These are phyloP conservation scores for Croton setiger DNA, from an alignment of 441 rosid species.

Conservation along the genomic window DNA sequence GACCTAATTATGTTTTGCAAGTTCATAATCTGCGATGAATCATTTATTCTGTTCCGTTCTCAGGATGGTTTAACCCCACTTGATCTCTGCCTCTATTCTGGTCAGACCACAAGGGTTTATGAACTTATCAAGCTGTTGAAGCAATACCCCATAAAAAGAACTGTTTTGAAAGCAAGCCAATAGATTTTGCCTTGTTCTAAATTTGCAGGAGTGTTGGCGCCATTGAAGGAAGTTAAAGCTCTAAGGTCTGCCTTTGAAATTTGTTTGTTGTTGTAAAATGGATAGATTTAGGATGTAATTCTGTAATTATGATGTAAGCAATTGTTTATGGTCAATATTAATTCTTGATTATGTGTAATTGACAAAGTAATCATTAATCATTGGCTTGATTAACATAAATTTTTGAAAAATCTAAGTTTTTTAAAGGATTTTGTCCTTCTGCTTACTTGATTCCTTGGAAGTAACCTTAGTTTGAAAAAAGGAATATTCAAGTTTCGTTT, in stretches of 20 bases:
- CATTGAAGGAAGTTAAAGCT: neutral
- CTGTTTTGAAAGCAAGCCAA: neutral
- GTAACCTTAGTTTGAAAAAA: no score
- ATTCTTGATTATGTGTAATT: no score
- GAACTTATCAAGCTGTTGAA: slow-evolving; percentile 75
- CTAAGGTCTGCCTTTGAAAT: neutral
- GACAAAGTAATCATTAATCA: no score
- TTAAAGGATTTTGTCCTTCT: no score
- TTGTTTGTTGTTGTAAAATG: neutral
- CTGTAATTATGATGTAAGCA: neutral
- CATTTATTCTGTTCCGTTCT: neutral
- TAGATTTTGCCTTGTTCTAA: slow-evolving; percentile 1
- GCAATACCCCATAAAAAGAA: slow-evolving; percentile 40
- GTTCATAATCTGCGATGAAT: neutral
- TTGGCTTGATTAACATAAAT: no score
- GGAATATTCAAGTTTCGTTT: no score
- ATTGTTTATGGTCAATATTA: neutral
- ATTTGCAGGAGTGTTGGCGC: neutral
- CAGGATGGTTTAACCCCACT: slow-evolving; percentile 87
- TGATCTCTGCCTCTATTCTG: slow-evolving; percentile 71
- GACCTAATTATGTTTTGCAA: neutral
- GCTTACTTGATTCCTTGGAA: no score
- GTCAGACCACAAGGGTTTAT: slow-evolving; percentile 53
- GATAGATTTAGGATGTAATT: neutral
- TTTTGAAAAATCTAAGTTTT: no score